Evolutionary conservation across 306 rosid genomes (phyloP), one percentile per base, ranked within the genome.

Genomic region (Luffa acutangula): DNA sequence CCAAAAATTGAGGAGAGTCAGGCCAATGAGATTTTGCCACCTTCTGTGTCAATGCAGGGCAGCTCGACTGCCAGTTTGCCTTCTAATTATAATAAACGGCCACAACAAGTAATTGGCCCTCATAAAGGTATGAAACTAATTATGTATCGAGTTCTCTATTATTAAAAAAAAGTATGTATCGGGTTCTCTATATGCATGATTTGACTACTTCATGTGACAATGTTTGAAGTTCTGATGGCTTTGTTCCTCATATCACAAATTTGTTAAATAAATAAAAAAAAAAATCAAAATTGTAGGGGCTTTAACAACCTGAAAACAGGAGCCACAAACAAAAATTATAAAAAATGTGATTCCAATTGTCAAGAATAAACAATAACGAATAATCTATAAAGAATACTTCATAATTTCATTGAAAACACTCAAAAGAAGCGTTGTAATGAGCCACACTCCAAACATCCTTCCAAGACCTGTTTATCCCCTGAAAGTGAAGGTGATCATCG

Each of bases 11-110:
- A 84, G 78, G 90, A 90, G 81, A 85, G 81, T 85, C 91, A 85
- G 65, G 69, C 62, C 76, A 56, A 80, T 67, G 97, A 91, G 77
- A 66, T 82, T 66, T 82, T 86, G 25, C 87, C 87, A 36, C 69
- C 89, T 54, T 83, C 90, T 62, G 25, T 91, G 20, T 80, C 87
- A 46, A 82, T 89, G 77, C 91, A 87, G 79, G 84, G 86, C 31
- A 87, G 81, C 82, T 86, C 94, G 78, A 70, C 89, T 3, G 84
- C 77, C 70, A 89, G 86, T 56, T 89, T 91, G 21, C 96, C 97
- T 81, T 91, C 98, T 73, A 93, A 90, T 83, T 84, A 89, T 79
- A 88, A 81, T 80, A 91, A 79, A 78, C 87, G 94, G 71, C 83
- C 94, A 9, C 92, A 91, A 80, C 98, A 86, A 83, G 52, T 64